Percentiles rank a stretch among this genome's conserved stretches.
Conservation (phyloP, 2,329 filamentous ascomycete genomes). For the Alternaria sp. region DNA sequence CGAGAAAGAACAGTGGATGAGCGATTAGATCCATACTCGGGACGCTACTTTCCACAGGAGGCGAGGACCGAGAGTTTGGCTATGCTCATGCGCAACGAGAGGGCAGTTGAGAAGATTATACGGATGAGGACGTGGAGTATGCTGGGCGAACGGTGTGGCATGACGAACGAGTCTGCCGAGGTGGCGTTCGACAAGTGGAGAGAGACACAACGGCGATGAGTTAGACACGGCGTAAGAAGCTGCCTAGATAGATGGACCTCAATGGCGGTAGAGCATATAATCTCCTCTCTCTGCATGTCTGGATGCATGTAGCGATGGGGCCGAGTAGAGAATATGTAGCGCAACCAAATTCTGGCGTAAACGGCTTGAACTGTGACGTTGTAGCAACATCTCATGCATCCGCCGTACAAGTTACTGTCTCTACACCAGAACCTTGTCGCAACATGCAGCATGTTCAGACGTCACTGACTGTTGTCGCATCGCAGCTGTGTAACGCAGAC, state of each 20-base stretch:
- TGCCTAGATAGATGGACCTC: background rate
- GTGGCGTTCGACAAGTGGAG: conserved; percentile 50
- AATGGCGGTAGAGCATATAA: conserved; percentile 7
- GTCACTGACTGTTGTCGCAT: background rate
- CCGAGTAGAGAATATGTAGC: background rate
- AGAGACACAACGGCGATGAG: conserved; percentile 21
- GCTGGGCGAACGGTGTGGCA: conserved; percentile 75
- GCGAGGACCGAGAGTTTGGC: conserved; percentile 82
- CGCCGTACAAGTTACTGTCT: background rate
- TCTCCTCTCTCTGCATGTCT: conserved; percentile 20
- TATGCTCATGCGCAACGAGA: conserved; percentile 75
- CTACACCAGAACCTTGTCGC: no score
- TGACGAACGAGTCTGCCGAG: conserved; percentile 59
- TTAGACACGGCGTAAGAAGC: background rate
- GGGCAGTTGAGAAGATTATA: conserved; percentile 79
- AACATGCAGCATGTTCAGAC: no score
- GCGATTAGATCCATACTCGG: conserved; percentile 89
- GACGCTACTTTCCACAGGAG: conserved; percentile 80
- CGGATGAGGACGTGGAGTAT: conserved; percentile 82
- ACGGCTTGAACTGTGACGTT: background rate
- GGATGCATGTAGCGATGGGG: background rate
- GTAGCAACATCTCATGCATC: background rate
- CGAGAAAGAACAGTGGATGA: conserved; percentile 83
- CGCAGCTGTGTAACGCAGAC: no score
- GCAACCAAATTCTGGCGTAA: background rate